Percentiles rank a stretch among this genome's conserved stretches.
Conservation (phyloP, 164 flowering plant species). For the Vitis rotundifolia region DNA sequence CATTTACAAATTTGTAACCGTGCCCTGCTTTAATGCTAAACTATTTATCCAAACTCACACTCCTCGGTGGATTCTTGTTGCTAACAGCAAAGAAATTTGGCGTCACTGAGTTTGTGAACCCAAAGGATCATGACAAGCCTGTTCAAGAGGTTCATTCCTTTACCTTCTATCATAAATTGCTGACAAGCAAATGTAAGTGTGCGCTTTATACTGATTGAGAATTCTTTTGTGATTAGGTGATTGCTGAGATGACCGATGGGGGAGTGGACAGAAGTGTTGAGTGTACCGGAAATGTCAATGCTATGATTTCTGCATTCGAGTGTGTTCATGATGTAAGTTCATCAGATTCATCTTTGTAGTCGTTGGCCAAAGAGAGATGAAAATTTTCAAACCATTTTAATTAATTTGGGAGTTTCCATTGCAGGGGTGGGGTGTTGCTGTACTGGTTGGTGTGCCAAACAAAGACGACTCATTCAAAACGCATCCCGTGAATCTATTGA, state of each 20-base stretch:
- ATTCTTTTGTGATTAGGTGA: conserved; percentile 22
- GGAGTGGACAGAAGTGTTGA: conserved; percentile 50
- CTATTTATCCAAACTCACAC: not conserved
- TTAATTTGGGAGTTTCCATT: not conserved
- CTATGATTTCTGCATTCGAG: conserved; percentile 55
- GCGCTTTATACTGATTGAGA: not conserved
- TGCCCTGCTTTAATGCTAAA: not conserved
- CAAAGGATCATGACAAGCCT: conserved; percentile 43
- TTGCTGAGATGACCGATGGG: conserved; percentile 51
- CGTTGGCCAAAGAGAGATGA: not conserved
- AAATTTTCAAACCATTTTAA: not conserved
- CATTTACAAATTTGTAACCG: too few relatives aligned
- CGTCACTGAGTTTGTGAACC: conserved; percentile 47
- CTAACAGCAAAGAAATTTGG: conserved; percentile 51
- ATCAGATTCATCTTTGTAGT: not conserved
- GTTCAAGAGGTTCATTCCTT: conserved; percentile 40
- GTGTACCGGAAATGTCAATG: conserved; percentile 43
- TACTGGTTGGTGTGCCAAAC: conserved; percentile 39
- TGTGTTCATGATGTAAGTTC: conserved; percentile 43
- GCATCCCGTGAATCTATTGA: conserved; percentile 22
- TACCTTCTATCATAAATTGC: not conserved
- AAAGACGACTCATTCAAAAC: conserved; percentile 34
- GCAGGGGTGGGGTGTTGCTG: conserved; percentile 47
- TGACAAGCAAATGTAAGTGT: not conserved
- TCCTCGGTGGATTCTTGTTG: not conserved